A percentile compares a stretch with the other conserved stretches of the same genome.
Evolutionary conservation across 169 alveolate genomes (phyloP).

Genomic region (Cryptosporidium bovis): DNA sequence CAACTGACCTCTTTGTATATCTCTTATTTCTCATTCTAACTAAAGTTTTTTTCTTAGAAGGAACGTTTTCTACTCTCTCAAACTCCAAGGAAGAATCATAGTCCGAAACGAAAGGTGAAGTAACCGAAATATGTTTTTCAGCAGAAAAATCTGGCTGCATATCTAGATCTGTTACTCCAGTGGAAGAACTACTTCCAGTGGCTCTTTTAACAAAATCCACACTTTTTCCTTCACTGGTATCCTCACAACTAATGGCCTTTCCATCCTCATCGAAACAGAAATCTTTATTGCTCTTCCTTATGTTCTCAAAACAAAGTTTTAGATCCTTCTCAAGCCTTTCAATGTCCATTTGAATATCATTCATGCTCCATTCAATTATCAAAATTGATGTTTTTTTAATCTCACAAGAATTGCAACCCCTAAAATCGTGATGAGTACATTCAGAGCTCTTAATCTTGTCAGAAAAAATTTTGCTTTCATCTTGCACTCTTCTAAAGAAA

Average conservation of each 20-base stretch:
- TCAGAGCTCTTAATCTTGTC: not conserved
- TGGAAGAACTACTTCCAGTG: not conserved
- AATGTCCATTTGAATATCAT: slow-evolving; percentile 34
- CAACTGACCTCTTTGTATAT: slow-evolving; percentile 30
- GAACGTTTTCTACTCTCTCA: not conserved
- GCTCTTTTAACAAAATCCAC: not conserved
- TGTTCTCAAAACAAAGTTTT: slow-evolving; percentile 12
- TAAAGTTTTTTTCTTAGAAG: not conserved
- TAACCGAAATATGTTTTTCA: not conserved
- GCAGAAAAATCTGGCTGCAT: not conserved
- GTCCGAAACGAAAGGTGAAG: not conserved
- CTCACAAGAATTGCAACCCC: slow-evolving; percentile 58
- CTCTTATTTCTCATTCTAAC: slow-evolving; percentile 8
- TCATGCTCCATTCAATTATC: slow-evolving; percentile 27
- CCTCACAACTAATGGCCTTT: not conserved
- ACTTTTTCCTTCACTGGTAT: not conserved
- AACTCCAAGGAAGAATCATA: not conserved
- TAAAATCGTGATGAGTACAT: slow-evolving; percentile 34
- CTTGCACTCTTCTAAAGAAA: slow-evolving; percentile 44
- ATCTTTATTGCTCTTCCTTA: not conserved
- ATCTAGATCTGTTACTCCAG: too few species aligned
- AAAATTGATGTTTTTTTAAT: slow-evolving; percentile 7
- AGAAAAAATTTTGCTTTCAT: slow-evolving; percentile 2
- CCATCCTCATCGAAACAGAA: not conserved
- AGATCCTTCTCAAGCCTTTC: slow-evolving; percentile 37